Conservation (phyloP, 2,329 filamentous ascomycete genomes). For the Penicillium sp. region DNA sequence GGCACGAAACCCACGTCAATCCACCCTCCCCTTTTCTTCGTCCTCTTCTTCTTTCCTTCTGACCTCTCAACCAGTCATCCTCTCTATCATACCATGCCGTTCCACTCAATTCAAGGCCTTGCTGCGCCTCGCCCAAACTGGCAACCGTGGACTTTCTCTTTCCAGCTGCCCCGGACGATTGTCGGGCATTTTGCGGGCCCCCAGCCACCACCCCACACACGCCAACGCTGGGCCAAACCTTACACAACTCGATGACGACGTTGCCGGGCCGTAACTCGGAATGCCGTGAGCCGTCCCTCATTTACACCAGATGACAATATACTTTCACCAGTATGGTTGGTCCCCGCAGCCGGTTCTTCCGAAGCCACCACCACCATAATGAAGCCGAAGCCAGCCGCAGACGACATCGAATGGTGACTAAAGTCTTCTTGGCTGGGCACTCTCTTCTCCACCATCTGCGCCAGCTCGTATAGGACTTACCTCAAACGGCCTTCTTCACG, state of each 20-base stretch:
- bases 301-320: too few species aligned
- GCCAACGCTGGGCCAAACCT: slow-evolving; percentile 14
- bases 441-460: neutral
- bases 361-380: slow-evolving; percentile 2
- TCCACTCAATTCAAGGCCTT: too few species aligned
- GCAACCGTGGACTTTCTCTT: too few species aligned
- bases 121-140: too few species aligned
- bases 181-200: slow-evolving; percentile 18
- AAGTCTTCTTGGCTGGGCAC: neutral
- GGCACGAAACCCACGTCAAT: too few species aligned
- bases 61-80: too few species aligned
- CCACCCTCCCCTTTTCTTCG: too few species aligned
- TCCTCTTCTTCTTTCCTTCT: too few species aligned
- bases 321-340: neutral
- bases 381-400: slow-evolving; percentile 1
- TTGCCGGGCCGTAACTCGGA: slow-evolving; percentile 2
- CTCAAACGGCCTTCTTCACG: neutral
- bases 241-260: slow-evolving; percentile 23
- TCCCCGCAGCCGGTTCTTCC: slow-evolving; percentile 3
- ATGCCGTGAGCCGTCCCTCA: slow-evolving; percentile 1
- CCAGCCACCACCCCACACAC: slow-evolving; percentile 10
- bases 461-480: neutral
- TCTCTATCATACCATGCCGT: too few species aligned
- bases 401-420: neutral
- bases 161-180: slow-evolving; percentile 11